phyloP scores from a whole-genome alignment of 169 alveolate species.

The Amoebophrya sp. region DNA sequence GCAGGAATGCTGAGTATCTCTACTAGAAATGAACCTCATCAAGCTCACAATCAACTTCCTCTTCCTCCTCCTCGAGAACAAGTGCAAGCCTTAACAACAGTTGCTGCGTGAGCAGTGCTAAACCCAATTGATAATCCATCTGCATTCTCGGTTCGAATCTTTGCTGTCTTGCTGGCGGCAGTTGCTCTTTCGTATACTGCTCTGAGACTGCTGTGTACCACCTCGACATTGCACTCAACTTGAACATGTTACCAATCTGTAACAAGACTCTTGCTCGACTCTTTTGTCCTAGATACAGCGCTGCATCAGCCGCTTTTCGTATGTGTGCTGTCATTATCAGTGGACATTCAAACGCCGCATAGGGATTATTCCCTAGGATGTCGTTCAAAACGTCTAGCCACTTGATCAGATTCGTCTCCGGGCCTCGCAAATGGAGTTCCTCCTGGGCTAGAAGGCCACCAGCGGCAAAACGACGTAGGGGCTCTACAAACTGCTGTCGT shows the following conservation, averaged over 20 bases:
- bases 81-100: too few species aligned
- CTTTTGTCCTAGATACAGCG: neutral
- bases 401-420: neutral
- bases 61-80: too few species aligned
- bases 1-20: too few species aligned
- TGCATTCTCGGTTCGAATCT: neutral
- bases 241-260: constrained; percentile 15
- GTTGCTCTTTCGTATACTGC: neutral
- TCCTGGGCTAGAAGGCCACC: neutral
- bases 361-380: neutral
- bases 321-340: neutral
- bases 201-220: neutral
- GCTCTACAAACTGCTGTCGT: neutral
- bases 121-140: neutral
- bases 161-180: neutral
- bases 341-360: constrained; percentile 1
- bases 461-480: neutral
- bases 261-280: neutral
- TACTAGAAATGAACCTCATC: too few species aligned
- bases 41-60: too few species aligned
- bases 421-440: constrained; percentile 12
- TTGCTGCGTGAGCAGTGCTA: neutral
- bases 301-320: neutral
- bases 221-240: neutral
- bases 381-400: neutral